Evolutionary conservation across 176 grass and related monocot genomes (phyloP).

Genomic region (Oryza glaberrima): DNA sequence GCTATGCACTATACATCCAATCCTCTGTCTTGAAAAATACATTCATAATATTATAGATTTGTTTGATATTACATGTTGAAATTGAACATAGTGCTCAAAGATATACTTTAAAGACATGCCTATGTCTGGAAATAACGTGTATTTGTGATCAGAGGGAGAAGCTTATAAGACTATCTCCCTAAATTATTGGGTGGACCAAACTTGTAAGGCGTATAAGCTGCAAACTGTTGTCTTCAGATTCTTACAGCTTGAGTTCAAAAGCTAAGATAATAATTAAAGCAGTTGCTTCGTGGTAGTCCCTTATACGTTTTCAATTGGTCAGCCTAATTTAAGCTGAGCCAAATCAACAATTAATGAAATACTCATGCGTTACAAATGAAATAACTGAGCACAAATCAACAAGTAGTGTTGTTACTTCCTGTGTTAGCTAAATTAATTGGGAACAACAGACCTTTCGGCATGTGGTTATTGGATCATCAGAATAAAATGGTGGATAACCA

Average conservation of each 20-base stretch:
- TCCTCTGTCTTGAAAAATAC: neutral
- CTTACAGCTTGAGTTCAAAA: slow-evolving; percentile 1
- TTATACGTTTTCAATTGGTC: slow-evolving; percentile 10
- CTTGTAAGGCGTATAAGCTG: slow-evolving; percentile 11
- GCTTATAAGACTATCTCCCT: neutral
- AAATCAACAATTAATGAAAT: slow-evolving; percentile 26
- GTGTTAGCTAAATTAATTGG: slow-evolving; percentile 17
- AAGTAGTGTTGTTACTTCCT: neutral
- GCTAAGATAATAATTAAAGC: slow-evolving; percentile 12
- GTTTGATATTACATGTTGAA: neutral
- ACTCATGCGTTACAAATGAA: slow-evolving; percentile 11
- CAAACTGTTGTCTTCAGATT: slow-evolving; percentile 15
- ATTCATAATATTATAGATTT: neutral
- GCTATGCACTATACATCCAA: neutral
- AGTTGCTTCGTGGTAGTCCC: neutral
- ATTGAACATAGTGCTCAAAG: neutral
- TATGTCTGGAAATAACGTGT: neutral
- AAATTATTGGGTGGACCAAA: slow-evolving; percentile 26
- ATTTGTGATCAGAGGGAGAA: neutral
- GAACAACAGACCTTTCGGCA: slow-evolving; percentile 79
- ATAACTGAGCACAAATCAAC: neutral
- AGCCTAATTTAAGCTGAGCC: slow-evolving; percentile 34
- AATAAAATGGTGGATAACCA: slow-evolving; percentile 95
- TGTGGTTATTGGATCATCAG: slow-evolving; percentile 94
- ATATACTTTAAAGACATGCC: neutral